These are phyloP conservation scores for Vaccinium darrowii DNA, from an alignment of 148 eudicot genomes.

Conservation along the genomic window DNA sequence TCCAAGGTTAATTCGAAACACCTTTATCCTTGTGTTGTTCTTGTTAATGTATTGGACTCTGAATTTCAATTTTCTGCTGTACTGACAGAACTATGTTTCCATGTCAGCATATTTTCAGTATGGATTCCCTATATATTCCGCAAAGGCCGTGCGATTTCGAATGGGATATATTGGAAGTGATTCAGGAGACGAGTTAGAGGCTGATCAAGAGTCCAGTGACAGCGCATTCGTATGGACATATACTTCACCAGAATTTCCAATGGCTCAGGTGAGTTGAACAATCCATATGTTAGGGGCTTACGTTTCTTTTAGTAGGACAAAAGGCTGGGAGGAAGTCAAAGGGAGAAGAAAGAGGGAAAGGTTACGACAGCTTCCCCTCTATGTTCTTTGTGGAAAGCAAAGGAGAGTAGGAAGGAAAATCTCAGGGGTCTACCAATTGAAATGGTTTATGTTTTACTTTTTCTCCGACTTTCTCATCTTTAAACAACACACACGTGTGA, in stretches of 20 bases:
- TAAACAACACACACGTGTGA: not conserved
- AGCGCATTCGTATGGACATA: constrained; percentile 60
- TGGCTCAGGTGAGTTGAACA: constrained; percentile 63
- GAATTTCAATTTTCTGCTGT: not conserved
- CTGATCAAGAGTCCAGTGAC: constrained; percentile 21
- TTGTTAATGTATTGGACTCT: not conserved
- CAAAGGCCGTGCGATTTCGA: constrained; percentile 70
- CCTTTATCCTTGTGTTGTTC: not conserved
- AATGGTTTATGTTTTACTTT: not conserved
- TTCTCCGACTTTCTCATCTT: not conserved
- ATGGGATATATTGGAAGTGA: constrained; percentile 51
- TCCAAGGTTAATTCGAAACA: constrained; percentile 47
- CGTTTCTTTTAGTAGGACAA: not conserved
- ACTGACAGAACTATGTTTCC: constrained; percentile 19
- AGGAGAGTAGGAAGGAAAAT: not conserved
- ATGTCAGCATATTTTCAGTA: constrained; percentile 72
- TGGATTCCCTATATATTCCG: constrained; percentile 72
- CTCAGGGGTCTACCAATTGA: not conserved
- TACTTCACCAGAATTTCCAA: constrained; percentile 70
- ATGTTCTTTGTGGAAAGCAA: not conserved
- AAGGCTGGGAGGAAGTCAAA: constrained; percentile 2
- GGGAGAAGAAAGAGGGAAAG: not conserved
- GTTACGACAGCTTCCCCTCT: not conserved
- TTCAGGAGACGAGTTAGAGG: constrained; percentile 1
- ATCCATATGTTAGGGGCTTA: not conserved